phyloP scores from a whole-genome alignment of 2,329 filamentous ascomycete species.

The Botrytis elliptica region DNA sequence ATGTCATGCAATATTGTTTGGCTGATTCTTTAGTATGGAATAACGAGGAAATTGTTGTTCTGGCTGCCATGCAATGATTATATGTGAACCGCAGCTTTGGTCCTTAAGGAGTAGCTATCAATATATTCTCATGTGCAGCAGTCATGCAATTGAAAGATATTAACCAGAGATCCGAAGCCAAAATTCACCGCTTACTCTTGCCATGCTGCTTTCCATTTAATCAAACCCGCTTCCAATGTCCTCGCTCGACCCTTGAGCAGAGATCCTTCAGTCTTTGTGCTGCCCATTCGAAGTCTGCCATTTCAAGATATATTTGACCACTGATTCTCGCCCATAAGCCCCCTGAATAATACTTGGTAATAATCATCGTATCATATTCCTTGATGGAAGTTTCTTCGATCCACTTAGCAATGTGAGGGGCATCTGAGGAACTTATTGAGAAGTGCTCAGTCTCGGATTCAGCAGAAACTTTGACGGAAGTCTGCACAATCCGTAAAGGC shows the following conservation, averaged over 20 bases:
- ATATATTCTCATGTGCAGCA: too few relatives aligned
- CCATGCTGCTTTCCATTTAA: not conserved
- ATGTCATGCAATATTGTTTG: too few relatives aligned
- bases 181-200: too few relatives aligned
- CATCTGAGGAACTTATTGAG: not conserved
- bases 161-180: too few relatives aligned
- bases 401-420: not conserved
- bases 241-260: not conserved
- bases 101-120: too few relatives aligned
- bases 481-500: conserved; percentile 44
- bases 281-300: not conserved
- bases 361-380: not conserved
- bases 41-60: too few relatives aligned
- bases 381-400: not conserved
- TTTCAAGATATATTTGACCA: not conserved
- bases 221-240: not conserved
- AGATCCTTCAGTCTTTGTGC: not conserved
- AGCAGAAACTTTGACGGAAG: not conserved
- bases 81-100: too few relatives aligned
- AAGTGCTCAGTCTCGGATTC: not conserved
- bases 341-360: not conserved
- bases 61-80: too few relatives aligned
- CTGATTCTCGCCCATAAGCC: not conserved
- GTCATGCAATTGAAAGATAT: too few relatives aligned
- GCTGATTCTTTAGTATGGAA: too few relatives aligned